Conservation (phyloP, 2,329 filamentous ascomycete species). For the Fusarium metavorans region DNA sequence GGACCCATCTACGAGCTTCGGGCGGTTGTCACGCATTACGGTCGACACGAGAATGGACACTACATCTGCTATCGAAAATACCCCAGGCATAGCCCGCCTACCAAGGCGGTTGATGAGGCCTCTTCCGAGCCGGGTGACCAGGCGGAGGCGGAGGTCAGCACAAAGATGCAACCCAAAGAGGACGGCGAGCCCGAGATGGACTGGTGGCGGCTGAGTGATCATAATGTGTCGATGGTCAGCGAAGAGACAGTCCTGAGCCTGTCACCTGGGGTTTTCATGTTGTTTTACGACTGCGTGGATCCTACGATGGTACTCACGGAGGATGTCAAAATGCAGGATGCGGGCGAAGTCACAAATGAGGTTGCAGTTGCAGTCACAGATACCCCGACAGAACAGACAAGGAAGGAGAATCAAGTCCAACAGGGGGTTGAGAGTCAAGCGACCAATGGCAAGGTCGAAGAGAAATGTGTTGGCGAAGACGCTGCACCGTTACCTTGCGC, state of each 20-base stretch:
- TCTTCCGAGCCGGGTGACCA: conserved; percentile 30
- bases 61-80: conserved; percentile 92
- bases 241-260: conserved; percentile 81
- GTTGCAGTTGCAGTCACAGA: neutral
- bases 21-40: conserved; percentile 89
- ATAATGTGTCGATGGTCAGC: conserved; percentile 80
- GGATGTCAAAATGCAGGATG: conserved; percentile 38
- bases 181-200: conserved; percentile 56
- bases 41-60: conserved; percentile 93
- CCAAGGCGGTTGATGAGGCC: neutral
- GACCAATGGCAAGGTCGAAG: conserved; percentile 15
- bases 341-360: conserved; percentile 24
- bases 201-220: conserved; percentile 95
- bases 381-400: conserved; percentile 6
- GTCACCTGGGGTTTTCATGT: conserved; percentile 87
- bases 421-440: conserved; percentile 24
- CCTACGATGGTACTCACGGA: conserved; percentile 59
- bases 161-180: conserved; percentile 26
- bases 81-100: conserved; percentile 49
- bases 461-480: conserved; percentile 14
- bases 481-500: conserved; percentile 7
- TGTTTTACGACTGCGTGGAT: conserved; percentile 89
- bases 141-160: conserved; percentile 5
- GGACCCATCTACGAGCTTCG: conserved; percentile 80
- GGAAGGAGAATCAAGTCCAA: neutral